A percentile compares a stretch with the other conserved stretches of the same genome.
These are phyloP conservation scores for Straminergon stramineum DNA, from an alignment of 225 moss, liverwort and hornwort species.

Conservation along the genomic window DNA sequence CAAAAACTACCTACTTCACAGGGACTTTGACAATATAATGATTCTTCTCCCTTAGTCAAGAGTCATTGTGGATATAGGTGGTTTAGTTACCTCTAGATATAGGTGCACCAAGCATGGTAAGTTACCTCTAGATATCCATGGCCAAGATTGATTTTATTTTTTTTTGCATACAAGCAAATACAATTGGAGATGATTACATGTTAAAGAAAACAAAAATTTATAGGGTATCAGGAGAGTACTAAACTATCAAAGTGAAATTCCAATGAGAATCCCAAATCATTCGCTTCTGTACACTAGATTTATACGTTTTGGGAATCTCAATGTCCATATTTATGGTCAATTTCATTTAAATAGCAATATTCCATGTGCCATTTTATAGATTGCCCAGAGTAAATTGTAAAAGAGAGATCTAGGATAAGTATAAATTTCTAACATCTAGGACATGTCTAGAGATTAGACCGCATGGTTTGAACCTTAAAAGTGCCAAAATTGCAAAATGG, in stretches of 20 bases:
- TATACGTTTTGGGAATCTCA: not conserved
- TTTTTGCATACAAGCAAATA: not conserved
- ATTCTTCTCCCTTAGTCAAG: not conserved
- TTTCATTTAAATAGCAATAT: too few relatives aligned
- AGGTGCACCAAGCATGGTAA: not conserved
- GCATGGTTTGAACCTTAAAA: too few relatives aligned
- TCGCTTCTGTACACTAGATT: not conserved
- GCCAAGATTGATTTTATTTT: not conserved
- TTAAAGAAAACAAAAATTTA: not conserved
- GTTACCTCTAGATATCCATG: not conserved
- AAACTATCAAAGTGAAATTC: not conserved
- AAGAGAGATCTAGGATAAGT: too few relatives aligned
- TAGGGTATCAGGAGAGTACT: not conserved
- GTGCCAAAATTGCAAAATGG: too few relatives aligned
- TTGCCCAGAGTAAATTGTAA: too few relatives aligned
- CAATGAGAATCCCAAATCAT: not conserved
- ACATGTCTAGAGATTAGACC: too few relatives aligned
- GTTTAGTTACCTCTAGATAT: too few relatives aligned
- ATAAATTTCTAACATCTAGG: too few relatives aligned
- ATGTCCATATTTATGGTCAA: too few relatives aligned
- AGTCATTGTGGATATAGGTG: not conserved
- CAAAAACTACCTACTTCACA: not conserved
- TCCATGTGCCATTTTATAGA: too few relatives aligned
- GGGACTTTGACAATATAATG: not conserved
- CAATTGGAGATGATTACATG: not conserved